Conservation (phyloP, 805 yeast species). For the Blastobotrys mokoenaii region DNA sequence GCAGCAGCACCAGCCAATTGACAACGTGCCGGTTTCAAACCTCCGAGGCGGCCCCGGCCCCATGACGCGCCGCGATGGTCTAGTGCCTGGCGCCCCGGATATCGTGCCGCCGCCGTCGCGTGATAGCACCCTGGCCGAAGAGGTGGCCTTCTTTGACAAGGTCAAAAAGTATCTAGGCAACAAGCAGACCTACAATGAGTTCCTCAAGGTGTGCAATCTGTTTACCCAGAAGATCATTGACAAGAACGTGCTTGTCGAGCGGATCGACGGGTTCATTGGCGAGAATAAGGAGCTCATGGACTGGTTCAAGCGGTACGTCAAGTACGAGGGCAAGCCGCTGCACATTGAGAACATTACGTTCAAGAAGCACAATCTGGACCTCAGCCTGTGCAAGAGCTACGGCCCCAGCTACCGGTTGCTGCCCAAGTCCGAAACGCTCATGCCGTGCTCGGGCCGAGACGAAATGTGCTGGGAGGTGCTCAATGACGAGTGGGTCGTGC, state of each 20-base stretch:
- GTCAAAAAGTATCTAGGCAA: slow-evolving; percentile 83
- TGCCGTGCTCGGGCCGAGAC: slow-evolving; percentile 98
- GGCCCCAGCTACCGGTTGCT: slow-evolving; percentile 92
- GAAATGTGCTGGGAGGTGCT: slow-evolving; percentile 99
- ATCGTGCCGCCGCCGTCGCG: slow-evolving; percentile 52
- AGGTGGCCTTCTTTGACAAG: slow-evolving; percentile 82
- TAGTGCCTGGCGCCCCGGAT: slow-evolving; percentile 80
- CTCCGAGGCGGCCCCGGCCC: slow-evolving; percentile 16
- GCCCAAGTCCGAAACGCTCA: slow-evolving; percentile 87
- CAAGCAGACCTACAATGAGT: slow-evolving; percentile 86
- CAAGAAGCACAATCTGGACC: slow-evolving; percentile 85
- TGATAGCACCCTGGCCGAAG: slow-evolving; percentile 62
- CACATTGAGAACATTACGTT: slow-evolving; percentile 79
- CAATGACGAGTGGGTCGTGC: slow-evolving; percentile 99
- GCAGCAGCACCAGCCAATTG: slow-evolving; percentile 7
- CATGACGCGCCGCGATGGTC: slow-evolving; percentile 11
- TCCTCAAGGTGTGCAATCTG: slow-evolving; percentile 76
- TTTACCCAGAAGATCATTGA: slow-evolving; percentile 89
- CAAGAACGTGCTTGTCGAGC: slow-evolving; percentile 67
- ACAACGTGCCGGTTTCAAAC: slow-evolving; percentile 15
- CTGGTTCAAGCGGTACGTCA: slow-evolving; percentile 91
- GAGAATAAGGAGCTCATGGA: slow-evolving; percentile 66
- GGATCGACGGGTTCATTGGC: slow-evolving; percentile 82
- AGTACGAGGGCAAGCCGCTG: slow-evolving; percentile 76
- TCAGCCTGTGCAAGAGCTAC: slow-evolving; percentile 83